phyloP scores from a whole-genome alignment of 2,329 filamentous ascomycete genomes.

The Pseudogymnoascus sp. region DNA sequence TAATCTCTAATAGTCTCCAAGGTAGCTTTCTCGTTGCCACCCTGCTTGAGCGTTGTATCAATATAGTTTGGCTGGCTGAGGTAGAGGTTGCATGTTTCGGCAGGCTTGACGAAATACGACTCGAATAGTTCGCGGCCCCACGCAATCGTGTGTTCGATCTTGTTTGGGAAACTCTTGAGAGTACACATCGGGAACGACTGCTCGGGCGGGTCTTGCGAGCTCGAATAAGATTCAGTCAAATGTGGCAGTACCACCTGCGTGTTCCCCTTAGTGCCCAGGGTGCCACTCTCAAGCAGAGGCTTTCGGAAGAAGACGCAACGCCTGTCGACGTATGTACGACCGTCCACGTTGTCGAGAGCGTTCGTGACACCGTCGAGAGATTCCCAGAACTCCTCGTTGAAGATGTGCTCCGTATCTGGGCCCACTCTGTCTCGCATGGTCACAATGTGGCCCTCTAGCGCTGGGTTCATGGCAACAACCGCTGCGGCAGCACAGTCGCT shows the following conservation, averaged over 20 bases:
- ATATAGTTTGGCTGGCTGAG: slow-evolving; percentile 87
- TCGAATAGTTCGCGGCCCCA: slow-evolving; percentile 97
- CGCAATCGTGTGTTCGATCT: slow-evolving; percentile 96
- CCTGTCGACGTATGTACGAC: slow-evolving; percentile 89
- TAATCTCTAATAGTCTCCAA: slow-evolving; percentile 84
- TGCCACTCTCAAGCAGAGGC: slow-evolving; percentile 90
- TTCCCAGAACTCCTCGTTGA: slow-evolving; percentile 90
- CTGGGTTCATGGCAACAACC: slow-evolving; percentile 93
- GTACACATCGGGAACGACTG: slow-evolving; percentile 99
- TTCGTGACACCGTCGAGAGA: slow-evolving; percentile 87
- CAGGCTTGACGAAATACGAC: slow-evolving; percentile 83
- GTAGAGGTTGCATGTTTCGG: slow-evolving; percentile 91
- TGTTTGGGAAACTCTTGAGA: slow-evolving; percentile 92
- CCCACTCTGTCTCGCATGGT: slow-evolving; percentile 85
- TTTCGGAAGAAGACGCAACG: slow-evolving; percentile 98
- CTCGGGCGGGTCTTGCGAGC: slow-evolving; percentile 93
- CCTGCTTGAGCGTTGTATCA: slow-evolving; percentile 77
- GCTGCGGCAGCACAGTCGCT: slow-evolving; percentile 85
- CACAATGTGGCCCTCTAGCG: slow-evolving; percentile 76
- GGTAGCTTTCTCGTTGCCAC: slow-evolving; percentile 89
- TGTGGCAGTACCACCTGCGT: slow-evolving; percentile 89
- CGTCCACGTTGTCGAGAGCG: slow-evolving; percentile 94
- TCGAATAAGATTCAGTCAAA: slow-evolving; percentile 93
- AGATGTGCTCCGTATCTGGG: slow-evolving; percentile 83
- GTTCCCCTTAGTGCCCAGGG: slow-evolving; percentile 97